A percentile compares a stretch with the other conserved stretches of the same genome.
Evolutionary conservation across 495 filamentous ascomycete genomes (phyloP).

Genomic region (Poronia punctata): DNA sequence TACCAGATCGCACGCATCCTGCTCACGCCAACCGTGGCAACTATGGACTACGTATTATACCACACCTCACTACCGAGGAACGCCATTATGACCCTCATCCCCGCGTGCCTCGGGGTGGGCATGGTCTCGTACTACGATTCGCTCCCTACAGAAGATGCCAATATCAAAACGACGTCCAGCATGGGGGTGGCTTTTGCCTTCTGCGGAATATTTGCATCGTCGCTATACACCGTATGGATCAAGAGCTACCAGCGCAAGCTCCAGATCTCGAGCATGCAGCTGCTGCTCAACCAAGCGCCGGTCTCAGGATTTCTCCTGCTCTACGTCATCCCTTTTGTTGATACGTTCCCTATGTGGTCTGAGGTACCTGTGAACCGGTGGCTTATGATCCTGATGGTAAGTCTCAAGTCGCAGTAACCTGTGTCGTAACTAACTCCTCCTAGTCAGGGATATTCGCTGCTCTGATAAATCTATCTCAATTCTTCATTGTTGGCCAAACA

Average conservation of each 20-base stretch:
- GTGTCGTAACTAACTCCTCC: constrained; percentile 17
- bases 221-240: constrained; percentile 66
- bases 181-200: constrained; percentile 60
- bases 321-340: constrained; percentile 58
- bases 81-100: constrained; percentile 51
- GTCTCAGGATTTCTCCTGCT: constrained; percentile 56
- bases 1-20: constrained; percentile 69
- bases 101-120: constrained; percentile 61
- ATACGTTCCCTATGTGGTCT: constrained; percentile 51
- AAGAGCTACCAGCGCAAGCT: constrained; percentile 59
- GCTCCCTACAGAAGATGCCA: constrained; percentile 38
- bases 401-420: constrained; percentile 13
- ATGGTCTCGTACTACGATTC: constrained; percentile 69
- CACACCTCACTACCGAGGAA: constrained; percentile 47
- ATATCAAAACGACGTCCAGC: constrained; percentile 43
- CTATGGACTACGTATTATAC: constrained; percentile 62
- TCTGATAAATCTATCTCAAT: constrained; percentile 67
- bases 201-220: constrained; percentile 55
- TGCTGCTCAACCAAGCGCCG: constrained; percentile 66
- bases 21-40: constrained; percentile 60
- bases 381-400: constrained; percentile 49
- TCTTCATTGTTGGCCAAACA: constrained; percentile 65
- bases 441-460: constrained; percentile 56
- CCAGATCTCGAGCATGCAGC: constrained; percentile 62
- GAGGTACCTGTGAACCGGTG: constrained; percentile 43